Base-by-base conservation (phyloP, 768 basidiomycete genomes). In the Xanthoconium purpureum region DNA sequence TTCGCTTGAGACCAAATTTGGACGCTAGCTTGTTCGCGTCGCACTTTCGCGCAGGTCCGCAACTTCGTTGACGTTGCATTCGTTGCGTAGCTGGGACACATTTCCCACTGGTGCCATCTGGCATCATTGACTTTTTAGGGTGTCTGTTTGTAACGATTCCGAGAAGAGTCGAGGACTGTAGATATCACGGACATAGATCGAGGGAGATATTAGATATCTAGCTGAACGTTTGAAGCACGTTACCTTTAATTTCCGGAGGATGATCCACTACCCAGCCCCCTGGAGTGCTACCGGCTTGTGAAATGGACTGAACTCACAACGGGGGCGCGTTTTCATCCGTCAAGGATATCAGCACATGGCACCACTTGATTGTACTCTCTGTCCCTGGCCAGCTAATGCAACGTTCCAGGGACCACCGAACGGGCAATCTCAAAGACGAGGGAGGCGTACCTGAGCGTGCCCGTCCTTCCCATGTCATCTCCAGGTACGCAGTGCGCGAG, bases 1-100 rank as follows among this genome's bases (percentile, higher is more conserved):
- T 17, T 17, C 37, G 57, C 54, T 71, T 71, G 28, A 71, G 29
- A 37, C 66, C 67, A 20, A 40, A 73, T 71, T 58, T 46, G 66
- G 70, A 52, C 14, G 38, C 50, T 65, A 54, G 47, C 54, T 73
- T 71, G 70, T 71, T 62, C 48, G 7, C 40, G 32, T 35, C 29
- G 13, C 28, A 5, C 28, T 20, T 14, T 28, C 6, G n/a, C n/a
- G n/a, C n/a, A n/a, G n/a, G n/a, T n/a, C n/a, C n/a, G 40, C 40
- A 6, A 42, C 10, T 8, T 35, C 12, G 33, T 35, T 35, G 6
- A 35, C 12, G 12, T 12, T n/a, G n/a, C 12, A 12, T 35, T 4
- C 24, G 33, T 12, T 35, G 33, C 12, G 12, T 9, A 9, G 33
- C 33, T 35, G 6, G 6, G 33, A 35, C 33, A 8, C 8, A 35